These are phyloP conservation scores for Camelina hispida DNA, from an alignment of 345 rosid species.

Conservation along the genomic window DNA sequence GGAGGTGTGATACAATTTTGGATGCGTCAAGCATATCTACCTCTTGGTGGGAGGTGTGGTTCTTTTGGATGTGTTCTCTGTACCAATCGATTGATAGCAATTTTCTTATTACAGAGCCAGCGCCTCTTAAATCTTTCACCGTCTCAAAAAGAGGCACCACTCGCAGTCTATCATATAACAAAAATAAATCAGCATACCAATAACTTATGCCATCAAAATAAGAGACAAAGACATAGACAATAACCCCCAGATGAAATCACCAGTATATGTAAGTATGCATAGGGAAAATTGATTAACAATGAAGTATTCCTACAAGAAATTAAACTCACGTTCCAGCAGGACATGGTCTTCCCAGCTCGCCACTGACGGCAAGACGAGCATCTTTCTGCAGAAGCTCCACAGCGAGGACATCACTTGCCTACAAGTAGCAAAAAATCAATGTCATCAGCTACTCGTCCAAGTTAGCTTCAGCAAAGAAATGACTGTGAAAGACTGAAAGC, in stretches of 20 bases:
- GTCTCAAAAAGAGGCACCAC: slow-evolving; percentile 97
- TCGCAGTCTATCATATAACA: slow-evolving; percentile 59
- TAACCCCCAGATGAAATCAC: neutral
- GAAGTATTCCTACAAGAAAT: slow-evolving; percentile 22
- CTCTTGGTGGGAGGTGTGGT: slow-evolving; percentile 93
- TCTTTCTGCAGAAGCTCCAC: slow-evolving; percentile 98
- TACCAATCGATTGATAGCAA: slow-evolving; percentile 95
- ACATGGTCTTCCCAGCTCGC: slow-evolving; percentile 85
- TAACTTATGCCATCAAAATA: neutral
- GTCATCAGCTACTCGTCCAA: slow-evolving; percentile 21
- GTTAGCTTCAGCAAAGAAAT: slow-evolving; percentile 20
- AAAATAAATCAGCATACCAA: slow-evolving; percentile 19
- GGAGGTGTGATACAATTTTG: too few species aligned
- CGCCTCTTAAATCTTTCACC: slow-evolving; percentile 84
- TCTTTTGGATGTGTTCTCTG: slow-evolving; percentile 72
- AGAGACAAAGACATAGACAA: neutral
- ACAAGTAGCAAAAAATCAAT: slow-evolving; percentile 39
- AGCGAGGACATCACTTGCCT: slow-evolving; percentile 98
- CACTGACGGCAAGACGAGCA: slow-evolving; percentile 83
- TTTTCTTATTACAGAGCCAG: slow-evolving; percentile 86
- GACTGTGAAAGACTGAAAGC: slow-evolving; percentile 7
- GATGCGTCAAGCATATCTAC: slow-evolving; percentile 43
- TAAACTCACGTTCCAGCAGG: slow-evolving; percentile 84
- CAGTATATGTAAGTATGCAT: neutral
- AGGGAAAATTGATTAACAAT: neutral